Base-by-base conservation (phyloP, 306 rosid species). In the Elaeagnus macrophylla region DNA sequence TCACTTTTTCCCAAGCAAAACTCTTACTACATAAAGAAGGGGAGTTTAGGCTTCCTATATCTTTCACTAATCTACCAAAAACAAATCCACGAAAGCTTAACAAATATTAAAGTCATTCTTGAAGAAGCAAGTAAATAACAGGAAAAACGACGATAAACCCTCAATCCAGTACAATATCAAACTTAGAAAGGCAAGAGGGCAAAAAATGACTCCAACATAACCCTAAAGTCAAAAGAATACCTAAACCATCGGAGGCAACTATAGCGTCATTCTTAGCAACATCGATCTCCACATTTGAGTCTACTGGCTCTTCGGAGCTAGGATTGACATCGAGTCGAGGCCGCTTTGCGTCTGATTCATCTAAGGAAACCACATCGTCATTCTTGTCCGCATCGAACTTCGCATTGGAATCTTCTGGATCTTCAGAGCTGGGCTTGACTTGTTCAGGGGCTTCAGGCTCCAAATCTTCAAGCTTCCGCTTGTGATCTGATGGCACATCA, bases 381-480 rank as follows among this genome's bases (percentile, higher is more conserved):
- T 59, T 40, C 14, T 49, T 61, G 7, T 37, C 47, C 0, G 53
- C 69, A 50, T 48, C 60, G 41, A 66, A 63, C 39, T 61, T 80
- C 7, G 45, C 69, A 48, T 71, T 76, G 39, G 75, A 53, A 17
- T 78, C 69, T 7, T 42, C 67, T 5, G 53, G 48, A 19, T 63
- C 77, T 43, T 66, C 63, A 10, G 56, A 36, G 69, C 12, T 61
- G 17, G 50, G 72, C 42, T 69, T 71, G 50, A 68, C 47, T 17
- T 65, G 57, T 44, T 68, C 66, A 2, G 69, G 72, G 32, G 77
- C 69, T 62, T 74, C 79, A 0, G 76, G 69, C 46, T 84, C 82
- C 54, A 87, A 77, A 75, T 93, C 96, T 61, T 83, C 89, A 18
- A 80, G 82, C 72, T 93, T 93, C 53, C 99, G 89, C 62, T 87